Conservation (phyloP, 2,329 filamentous ascomycete genomes). For the Hypoxylon sp. region DNA sequence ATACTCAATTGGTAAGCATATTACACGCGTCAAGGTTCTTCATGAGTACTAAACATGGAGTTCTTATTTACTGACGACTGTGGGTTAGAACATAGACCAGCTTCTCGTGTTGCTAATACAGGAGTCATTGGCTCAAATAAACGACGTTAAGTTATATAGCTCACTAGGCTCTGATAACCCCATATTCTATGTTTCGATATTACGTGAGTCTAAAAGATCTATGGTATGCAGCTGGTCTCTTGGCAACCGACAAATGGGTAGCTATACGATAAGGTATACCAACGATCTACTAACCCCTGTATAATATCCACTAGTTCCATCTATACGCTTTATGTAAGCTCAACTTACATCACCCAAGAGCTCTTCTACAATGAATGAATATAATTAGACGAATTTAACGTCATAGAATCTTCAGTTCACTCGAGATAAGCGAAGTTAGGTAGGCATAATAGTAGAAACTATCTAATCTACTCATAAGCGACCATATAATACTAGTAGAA, state of each 20-base stretch:
- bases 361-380: background rate
- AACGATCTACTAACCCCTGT: background rate
- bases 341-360: background rate
- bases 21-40: too few relatives aligned
- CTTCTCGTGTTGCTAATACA: background rate
- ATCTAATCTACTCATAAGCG: background rate
- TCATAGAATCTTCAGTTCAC: background rate
- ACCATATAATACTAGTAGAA: background rate
- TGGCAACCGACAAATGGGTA: background rate
- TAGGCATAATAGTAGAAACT: background rate
- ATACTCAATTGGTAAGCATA: background rate
- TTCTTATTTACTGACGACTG: background rate
- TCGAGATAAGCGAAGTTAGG: background rate
- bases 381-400: background rate
- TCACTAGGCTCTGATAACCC: background rate
- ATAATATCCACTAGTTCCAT: background rate
- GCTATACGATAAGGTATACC: background rate
- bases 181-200: background rate
- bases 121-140: background rate
- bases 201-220: background rate
- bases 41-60: background rate
- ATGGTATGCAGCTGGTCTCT: background rate
- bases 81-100: background rate
- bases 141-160: background rate
- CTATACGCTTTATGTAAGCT: background rate